phyloP scores from a whole-genome alignment of 1,139 yeast genomes.

The Lodderomyces parapsilosis region DNA sequence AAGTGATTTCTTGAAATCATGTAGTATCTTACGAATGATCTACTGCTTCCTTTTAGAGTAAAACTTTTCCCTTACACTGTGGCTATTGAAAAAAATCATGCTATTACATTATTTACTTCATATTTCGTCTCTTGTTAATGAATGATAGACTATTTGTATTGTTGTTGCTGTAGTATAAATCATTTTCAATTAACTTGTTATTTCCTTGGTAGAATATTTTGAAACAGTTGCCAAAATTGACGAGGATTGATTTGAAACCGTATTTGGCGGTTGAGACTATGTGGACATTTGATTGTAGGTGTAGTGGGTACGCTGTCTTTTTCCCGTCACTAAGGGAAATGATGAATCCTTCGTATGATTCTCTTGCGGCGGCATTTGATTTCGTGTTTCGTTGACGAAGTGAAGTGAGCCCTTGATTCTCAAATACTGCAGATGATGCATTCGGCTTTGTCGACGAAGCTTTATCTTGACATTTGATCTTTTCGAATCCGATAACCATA shows the following conservation, averaged over 20 bases:
- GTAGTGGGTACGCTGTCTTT: constrained; percentile 46
- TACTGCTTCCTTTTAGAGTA: no score
- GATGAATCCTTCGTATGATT: constrained; percentile 76
- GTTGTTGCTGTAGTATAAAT: constrained; percentile 34
- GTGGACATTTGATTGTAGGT: constrained; percentile 26
- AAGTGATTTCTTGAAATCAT: no score
- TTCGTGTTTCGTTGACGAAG: constrained; percentile 5
- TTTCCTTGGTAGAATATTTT: constrained; percentile 74
- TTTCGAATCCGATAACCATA: constrained; percentile 68
- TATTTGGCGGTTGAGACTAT: constrained; percentile 31
- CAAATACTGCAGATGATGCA: constrained; percentile 6
- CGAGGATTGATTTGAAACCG: constrained; percentile 76
- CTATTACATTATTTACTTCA: background rate
- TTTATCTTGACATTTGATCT: constrained; percentile 4
- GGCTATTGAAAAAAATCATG: background rate
- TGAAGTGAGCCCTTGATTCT: constrained; percentile 4
- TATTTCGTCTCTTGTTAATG: constrained; percentile 47
- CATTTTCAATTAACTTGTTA: constrained; percentile 45
- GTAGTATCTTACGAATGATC: no score
- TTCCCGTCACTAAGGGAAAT: constrained; percentile 62
- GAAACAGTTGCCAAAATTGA: constrained; percentile 69
- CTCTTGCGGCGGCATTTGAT: background rate
- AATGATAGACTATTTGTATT: constrained; percentile 44
- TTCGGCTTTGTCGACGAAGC: background rate
- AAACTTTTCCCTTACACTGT: no score